Evolutionary conservation across 73 alveolate genomes (phyloP), one percentile per base, ranked within the genome.

Genomic region (Breviolum minutum): DNA sequence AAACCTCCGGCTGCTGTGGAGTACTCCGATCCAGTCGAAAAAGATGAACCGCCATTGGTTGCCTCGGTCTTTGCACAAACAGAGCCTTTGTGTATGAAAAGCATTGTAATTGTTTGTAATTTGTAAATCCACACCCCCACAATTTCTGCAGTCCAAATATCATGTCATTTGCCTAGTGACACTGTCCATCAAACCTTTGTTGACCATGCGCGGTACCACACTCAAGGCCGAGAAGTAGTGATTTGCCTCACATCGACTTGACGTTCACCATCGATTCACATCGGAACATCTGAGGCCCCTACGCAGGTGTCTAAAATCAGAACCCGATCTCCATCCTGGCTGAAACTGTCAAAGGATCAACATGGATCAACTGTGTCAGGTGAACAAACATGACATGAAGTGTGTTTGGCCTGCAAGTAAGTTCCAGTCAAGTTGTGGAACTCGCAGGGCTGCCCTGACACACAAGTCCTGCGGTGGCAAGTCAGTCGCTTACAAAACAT

Each of bases 391-490:
- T n/a, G n/a, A n/a, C n/a, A n/a, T n/a, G n/a, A n/a, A n/a, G n/a
- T n/a, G n/a, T n/a, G n/a, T n/a, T n/a, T n/a, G n/a, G 85, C 95
- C 81, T 88, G 95, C 85, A 88, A 26, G 71, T 70, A 90, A 0
- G 96, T 77, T 0, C 96, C 96, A 8, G 96, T 77, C 54, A 90
- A 6, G 87, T 61, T 61, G 26, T 71, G 73, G 66, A 90, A 90
- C 16, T 60, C 32, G 63, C 96, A 90, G 61, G 96, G 96, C 96
- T 90, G 96, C 29, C 96, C 96, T 2, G 96, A 64, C 27, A 90
- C 96, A 63, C 96, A 90, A 61, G 96, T 90, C 96, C 96, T 90
- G n/a, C n/a, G n/a, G n/a, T n/a, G n/a, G n/a, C n/a, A n/a, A n/a
- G n/a, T n/a, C n/a, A n/a, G n/a, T n/a, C n/a, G n/a, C n/a, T n/a